Conservation (phyloP, 2,329 filamentous ascomycete genomes). For the Fusarium keratoplasticum region DNA sequence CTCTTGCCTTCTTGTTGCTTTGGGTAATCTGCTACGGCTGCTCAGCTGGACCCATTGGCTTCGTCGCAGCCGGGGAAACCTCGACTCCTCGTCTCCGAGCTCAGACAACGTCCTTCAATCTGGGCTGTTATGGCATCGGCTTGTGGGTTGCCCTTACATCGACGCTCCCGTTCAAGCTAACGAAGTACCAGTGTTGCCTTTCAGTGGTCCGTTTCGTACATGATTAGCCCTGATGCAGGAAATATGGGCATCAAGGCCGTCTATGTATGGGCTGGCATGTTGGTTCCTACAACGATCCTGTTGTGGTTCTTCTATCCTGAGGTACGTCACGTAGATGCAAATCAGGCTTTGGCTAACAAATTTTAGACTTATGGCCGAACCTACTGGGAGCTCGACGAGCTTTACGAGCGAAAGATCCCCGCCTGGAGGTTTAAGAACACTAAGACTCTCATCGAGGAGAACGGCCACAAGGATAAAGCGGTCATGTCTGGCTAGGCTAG, state of each 20-base stretch:
- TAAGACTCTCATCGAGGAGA: not conserved
- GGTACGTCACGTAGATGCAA: not conserved
- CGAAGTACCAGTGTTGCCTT: not conserved
- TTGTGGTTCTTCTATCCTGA: slow-evolving; percentile 8
- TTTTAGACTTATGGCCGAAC: slow-evolving; percentile 18
- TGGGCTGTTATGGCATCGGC: slow-evolving; percentile 4
- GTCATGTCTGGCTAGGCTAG: not conserved
- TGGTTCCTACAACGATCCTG: slow-evolving; percentile 11
- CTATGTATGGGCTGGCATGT: slow-evolving; percentile 19
- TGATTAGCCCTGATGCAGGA: slow-evolving; percentile 10
- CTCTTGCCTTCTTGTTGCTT: slow-evolving; percentile 9
- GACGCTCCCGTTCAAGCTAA: not conserved
- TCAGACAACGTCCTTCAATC: slow-evolving; percentile 9
- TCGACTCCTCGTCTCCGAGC: slow-evolving; percentile 9
- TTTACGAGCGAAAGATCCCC: slow-evolving; percentile 19
- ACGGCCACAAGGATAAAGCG: not conserved
- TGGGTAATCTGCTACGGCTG: slow-evolving; percentile 12
- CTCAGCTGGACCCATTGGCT: slow-evolving; percentile 9
- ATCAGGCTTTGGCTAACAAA: not conserved
- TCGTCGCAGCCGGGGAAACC: slow-evolving; percentile 9
- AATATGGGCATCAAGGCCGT: slow-evolving; percentile 22
- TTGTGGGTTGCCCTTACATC: not conserved
- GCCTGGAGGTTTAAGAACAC: slow-evolving; percentile 20
- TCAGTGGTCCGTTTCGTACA: slow-evolving; percentile 8
- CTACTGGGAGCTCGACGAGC: slow-evolving; percentile 21